Evolutionary conservation across 768 basidiomycete genomes (phyloP).

Genomic region (Mycena olivaceomarginata): DNA sequence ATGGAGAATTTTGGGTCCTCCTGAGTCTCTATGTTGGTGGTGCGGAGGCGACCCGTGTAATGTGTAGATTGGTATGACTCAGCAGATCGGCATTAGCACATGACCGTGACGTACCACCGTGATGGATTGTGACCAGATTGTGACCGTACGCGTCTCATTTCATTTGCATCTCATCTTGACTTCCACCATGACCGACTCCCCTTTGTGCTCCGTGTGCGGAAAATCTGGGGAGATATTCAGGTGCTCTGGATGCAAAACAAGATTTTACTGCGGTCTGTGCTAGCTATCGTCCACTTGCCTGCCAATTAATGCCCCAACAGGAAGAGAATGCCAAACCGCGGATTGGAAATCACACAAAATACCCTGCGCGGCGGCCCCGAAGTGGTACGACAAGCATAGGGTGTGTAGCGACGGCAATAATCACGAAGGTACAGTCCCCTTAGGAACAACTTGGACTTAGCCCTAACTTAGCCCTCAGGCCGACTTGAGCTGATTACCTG

Average conservation of each 20-base stretch:
- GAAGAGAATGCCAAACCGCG: slow-evolving; percentile 49
- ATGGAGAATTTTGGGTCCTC: background rate
- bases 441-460: no score
- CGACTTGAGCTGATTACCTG: slow-evolving; percentile 61
- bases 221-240: slow-evolving; percentile 16
- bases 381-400: slow-evolving; percentile 58
- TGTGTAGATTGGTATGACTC: background rate
- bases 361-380: slow-evolving; percentile 45
- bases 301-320: background rate
- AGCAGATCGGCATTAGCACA: background rate
- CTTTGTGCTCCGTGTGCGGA: slow-evolving; percentile 15
- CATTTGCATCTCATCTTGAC: background rate
- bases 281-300: background rate
- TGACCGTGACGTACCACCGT: background rate
- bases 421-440: slow-evolving; percentile 51
- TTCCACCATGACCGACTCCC: background rate
- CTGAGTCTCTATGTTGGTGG: no score
- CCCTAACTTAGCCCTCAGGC: no score
- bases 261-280: slow-evolving; percentile 26
- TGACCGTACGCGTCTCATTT: slow-evolving; percentile 2
- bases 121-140: background rate
- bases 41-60: background rate
- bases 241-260: slow-evolving; percentile 29
- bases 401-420: slow-evolving; percentile 53
- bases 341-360: slow-evolving; percentile 58